phyloP scores from a whole-genome alignment of 495 filamentous ascomycete species.

The Penicillium riverlandense region DNA sequence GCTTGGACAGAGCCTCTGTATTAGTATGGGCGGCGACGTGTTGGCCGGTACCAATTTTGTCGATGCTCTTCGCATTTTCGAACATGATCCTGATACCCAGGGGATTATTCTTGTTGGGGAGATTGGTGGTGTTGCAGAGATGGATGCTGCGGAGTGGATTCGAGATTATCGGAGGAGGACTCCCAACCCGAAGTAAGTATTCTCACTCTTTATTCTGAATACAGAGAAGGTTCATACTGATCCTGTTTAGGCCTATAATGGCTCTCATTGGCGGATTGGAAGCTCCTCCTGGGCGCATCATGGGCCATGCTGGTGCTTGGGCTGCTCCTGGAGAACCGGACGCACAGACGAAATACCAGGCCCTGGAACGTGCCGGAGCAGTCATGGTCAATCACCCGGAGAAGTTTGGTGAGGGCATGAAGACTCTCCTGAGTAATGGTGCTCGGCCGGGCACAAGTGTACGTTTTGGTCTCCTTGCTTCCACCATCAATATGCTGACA shows the following conservation, averaged over 20 bases:
- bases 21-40: conserved; percentile 84
- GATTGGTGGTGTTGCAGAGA: conserved; percentile 74
- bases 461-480: conserved; percentile 1
- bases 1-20: conserved; percentile 77
- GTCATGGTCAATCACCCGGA: conserved; percentile 76
- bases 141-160: conserved; percentile 79
- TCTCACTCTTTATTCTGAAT: background rate
- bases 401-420: conserved; percentile 70
- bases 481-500: conserved; percentile 5
- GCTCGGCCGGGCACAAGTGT: conserved; percentile 19
- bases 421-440: conserved; percentile 39
- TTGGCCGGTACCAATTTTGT: conserved; percentile 75
- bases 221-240: background rate
- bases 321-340: conserved; percentile 58
- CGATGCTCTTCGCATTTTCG: conserved; percentile 67
- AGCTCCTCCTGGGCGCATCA: conserved; percentile 60
- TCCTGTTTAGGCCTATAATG: conserved; percentile 59
- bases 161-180: conserved; percentile 54
- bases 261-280: conserved; percentile 67
- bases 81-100: conserved; percentile 67
- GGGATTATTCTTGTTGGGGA: conserved; percentile 83
- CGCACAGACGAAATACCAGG: conserved; percentile 57
- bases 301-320: conserved; percentile 88
- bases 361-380: conserved; percentile 62
- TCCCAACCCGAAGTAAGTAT: conserved; percentile 59